phyloP scores from a whole-genome alignment of 2,329 filamentous ascomycete species.

The Aspergillus persii region DNA sequence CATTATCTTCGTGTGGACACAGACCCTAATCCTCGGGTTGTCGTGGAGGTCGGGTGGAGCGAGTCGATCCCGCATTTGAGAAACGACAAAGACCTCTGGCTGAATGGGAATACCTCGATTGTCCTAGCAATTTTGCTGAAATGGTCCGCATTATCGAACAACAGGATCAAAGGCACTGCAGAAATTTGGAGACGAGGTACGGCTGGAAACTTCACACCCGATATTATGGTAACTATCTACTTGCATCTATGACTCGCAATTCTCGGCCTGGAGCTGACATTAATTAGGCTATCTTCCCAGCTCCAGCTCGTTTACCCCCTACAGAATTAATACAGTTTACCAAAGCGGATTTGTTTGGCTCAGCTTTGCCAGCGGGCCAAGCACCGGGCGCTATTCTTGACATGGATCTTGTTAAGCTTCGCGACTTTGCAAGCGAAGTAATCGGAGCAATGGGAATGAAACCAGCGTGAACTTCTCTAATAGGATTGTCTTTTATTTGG shows the following conservation, averaged over 20 bases:
- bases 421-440: background rate
- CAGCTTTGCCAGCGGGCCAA: background rate
- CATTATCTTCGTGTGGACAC: background rate
- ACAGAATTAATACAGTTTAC: constrained; percentile 1
- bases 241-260: background rate
- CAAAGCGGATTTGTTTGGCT: background rate
- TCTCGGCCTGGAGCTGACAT: constrained; percentile 1
- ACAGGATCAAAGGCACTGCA: background rate
- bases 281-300: constrained; percentile 3
- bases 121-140: constrained; percentile 1
- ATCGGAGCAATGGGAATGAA: background rate
- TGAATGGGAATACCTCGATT: background rate
- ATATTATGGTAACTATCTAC: background rate
- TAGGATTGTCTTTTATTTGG: too few species aligned
- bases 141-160: background rate
- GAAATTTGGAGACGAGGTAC: constrained; percentile 2
- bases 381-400: background rate
- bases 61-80: constrained; percentile 1
- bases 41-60: background rate
- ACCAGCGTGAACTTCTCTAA: constrained; percentile 6
- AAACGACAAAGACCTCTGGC: constrained; percentile 1
- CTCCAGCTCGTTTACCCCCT: background rate
- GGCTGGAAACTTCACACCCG: background rate
- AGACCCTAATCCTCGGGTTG: background rate
- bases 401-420: background rate